phyloP scores from a whole-genome alignment of 2,329 filamentous ascomycete species.

The Ophiostoma angusticollis region DNA sequence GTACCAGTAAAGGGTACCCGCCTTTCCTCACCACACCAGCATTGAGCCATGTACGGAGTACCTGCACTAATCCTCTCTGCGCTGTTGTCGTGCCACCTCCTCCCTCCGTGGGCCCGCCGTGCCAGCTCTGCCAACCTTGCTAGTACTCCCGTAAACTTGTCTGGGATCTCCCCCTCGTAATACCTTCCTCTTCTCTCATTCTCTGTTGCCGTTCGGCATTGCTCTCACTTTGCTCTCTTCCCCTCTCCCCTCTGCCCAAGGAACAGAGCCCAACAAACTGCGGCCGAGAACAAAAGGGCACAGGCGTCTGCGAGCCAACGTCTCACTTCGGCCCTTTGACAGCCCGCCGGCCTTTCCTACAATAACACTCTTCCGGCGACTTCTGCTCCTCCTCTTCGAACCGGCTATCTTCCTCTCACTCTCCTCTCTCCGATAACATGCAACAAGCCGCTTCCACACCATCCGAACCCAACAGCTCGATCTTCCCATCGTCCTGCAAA shows the following conservation, averaged over 20 bases:
- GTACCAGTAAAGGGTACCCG: background rate
- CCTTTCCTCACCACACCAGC: too few species aligned
- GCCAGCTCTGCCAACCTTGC: conserved; percentile 1
- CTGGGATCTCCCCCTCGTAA: background rate
- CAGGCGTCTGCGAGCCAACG: conserved; percentile 1
- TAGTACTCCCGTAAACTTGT: background rate
- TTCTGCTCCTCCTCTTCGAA: background rate
- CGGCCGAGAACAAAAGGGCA: conserved; percentile 1
- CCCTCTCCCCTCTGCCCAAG: background rate
- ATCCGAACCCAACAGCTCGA: background rate
- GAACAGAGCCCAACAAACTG: background rate
- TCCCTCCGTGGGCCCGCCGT: background rate
- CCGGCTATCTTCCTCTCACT: background rate
- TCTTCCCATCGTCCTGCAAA: background rate
- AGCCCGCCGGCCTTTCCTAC: background rate
- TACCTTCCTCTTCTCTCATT: conserved; percentile 1
- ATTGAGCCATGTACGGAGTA: too few species aligned
- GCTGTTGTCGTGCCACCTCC: conserved; percentile 7
- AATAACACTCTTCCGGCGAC: background rate
- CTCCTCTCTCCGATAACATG: background rate
- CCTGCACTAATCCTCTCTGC: conserved; percentile 5
- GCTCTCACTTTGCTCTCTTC: background rate
- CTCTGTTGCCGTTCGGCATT: conserved; percentile 1
- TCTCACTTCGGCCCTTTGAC: conserved; percentile 4
- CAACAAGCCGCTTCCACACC: background rate